These are phyloP conservation scores for Dothistroma pini DNA, from an alignment of 2,329 filamentous ascomycete genomes.

Conservation along the genomic window DNA sequence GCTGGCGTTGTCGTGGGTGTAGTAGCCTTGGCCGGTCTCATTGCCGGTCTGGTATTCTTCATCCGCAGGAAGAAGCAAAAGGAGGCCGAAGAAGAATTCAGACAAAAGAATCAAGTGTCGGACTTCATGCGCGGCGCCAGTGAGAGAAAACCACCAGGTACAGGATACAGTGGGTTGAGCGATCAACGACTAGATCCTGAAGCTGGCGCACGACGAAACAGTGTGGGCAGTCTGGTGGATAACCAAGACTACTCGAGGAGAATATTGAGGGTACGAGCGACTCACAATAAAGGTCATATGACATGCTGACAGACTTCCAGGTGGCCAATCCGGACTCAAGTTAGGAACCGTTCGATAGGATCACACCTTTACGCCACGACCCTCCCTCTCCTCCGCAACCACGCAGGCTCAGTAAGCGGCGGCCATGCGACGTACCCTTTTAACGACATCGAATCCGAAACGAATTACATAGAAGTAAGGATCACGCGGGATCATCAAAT, in stretches of 20 bases:
- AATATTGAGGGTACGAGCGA: constrained; percentile 78
- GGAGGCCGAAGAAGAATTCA: constrained; percentile 80
- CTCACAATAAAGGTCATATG: neutral
- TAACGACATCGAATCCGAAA: constrained; percentile 14
- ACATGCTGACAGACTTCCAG: constrained; percentile 8
- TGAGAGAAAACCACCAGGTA: constrained; percentile 54
- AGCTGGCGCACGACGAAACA: constrained; percentile 49
- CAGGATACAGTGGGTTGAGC: constrained; percentile 67
- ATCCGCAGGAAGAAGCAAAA: constrained; percentile 72
- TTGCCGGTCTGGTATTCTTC: constrained; percentile 69
- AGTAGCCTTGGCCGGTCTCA: constrained; percentile 62
- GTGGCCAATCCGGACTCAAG: constrained; percentile 21
- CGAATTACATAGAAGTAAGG: neutral
- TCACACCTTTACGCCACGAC: constrained; percentile 4
- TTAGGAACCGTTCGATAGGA: constrained; percentile 15
- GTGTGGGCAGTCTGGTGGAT: constrained; percentile 84
- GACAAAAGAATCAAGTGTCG: constrained; percentile 73
- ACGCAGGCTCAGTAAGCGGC: constrained; percentile 15
- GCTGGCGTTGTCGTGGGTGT: constrained; percentile 85
- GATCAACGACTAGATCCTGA: constrained; percentile 84
- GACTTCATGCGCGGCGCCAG: constrained; percentile 60
- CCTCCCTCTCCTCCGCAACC: constrained; percentile 3
- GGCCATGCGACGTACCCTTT: constrained; percentile 14
- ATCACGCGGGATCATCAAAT: neutral
- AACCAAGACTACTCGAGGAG: constrained; percentile 96